These are phyloP conservation scores for Phoenix dactylifera DNA, from an alignment of 176 grass and related monocot species.

Conservation along the genomic window DNA sequence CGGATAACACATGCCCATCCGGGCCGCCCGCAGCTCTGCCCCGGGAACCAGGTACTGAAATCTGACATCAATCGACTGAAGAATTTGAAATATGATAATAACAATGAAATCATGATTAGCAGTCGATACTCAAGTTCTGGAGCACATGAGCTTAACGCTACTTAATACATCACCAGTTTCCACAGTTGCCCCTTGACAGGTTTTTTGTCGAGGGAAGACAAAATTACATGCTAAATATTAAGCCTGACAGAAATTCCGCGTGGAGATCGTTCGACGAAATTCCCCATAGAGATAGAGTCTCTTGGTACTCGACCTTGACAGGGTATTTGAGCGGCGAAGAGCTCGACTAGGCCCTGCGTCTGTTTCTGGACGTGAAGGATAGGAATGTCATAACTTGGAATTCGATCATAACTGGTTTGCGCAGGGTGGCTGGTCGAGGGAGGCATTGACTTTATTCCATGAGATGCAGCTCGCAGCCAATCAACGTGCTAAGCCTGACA, in stretches of 20 bases:
- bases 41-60: no score
- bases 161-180: no score
- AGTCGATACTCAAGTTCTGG: no score
- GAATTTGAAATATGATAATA: no score
- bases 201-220: no score
- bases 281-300: constrained; percentile 1
- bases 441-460: constrained; percentile 6
- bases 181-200: no score
- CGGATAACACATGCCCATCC: no score
- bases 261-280: constrained; percentile 6
- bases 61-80: no score
- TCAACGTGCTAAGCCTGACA: neutral
- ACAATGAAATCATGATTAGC: no score
- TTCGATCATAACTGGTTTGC: constrained; percentile 11
- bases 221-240: no score
- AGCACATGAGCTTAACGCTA: no score
- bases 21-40: no score
- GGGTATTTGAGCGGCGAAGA: constrained; percentile 1
- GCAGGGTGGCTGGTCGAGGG: constrained; percentile 3
- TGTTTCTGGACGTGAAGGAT: constrained; percentile 5
- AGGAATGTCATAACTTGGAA: constrained; percentile 17
- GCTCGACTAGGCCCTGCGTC: constrained; percentile 1
- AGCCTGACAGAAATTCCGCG: neutral
- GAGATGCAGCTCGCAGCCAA: constrained; percentile 2
- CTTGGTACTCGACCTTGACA: constrained; percentile 7